Conservation (phyloP, 78 protist genomes). For the Dictyostelium purpureum region DNA sequence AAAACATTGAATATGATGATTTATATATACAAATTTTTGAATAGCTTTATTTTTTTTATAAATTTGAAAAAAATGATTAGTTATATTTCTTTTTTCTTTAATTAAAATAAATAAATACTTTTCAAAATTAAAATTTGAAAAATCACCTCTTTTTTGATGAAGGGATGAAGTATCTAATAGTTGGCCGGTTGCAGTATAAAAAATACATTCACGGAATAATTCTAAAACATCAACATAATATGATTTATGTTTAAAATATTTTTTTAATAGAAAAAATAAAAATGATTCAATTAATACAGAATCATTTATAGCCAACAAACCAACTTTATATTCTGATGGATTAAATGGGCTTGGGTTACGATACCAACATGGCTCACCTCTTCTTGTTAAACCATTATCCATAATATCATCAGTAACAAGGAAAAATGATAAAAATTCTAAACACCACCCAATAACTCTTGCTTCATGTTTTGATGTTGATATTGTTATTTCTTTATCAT, state of each 20-base stretch:
- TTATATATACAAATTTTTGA: not conserved
- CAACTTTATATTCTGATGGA: not conserved
- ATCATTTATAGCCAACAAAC: not conserved
- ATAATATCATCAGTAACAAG: not conserved
- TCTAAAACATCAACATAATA: not conserved
- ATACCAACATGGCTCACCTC: constrained; percentile 4
- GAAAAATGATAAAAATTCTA: not conserved
- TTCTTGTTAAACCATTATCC: not conserved
- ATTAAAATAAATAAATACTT: not conserved
- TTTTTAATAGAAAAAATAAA: not conserved
- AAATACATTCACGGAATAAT: not conserved
- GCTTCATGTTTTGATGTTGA: not conserved
- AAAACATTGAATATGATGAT: not conserved
- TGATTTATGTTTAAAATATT: not conserved
- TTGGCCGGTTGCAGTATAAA: not conserved
- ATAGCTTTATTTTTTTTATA: not conserved
- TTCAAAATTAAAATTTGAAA: not conserved
- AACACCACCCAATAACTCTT: not conserved
- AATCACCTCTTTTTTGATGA: not conserved
- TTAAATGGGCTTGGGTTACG: not conserved
- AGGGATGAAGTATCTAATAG: not conserved
- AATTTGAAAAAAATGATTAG: not conserved
- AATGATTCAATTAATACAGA: not conserved
- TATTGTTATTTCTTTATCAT: not conserved
- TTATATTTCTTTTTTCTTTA: too few relatives aligned